phyloP scores from a whole-genome alignment of 2,329 filamentous ascomycete genomes.

The Zasmidium cellare region DNA sequence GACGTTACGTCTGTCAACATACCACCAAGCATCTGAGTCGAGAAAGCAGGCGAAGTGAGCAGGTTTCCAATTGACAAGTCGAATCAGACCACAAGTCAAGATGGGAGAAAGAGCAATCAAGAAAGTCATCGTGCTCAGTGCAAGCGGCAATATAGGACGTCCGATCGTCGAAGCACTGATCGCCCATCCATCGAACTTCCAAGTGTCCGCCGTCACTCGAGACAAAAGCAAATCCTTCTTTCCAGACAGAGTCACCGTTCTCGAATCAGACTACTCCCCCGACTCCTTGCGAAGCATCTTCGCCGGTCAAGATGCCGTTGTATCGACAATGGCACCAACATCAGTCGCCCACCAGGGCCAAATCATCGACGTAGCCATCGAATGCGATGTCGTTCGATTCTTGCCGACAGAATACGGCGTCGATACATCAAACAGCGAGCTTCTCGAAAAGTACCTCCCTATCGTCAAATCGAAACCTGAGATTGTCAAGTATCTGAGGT shows the following conservation, averaged over 20 bases:
- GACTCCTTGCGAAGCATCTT: background rate
- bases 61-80: too few species aligned
- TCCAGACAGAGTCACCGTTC: background rate
- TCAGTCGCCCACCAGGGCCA: background rate
- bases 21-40: too few species aligned
- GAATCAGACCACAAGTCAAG: background rate
- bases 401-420: background rate
- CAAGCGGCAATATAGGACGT: background rate
- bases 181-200: background rate
- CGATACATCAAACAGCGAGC: background rate
- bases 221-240: background rate
- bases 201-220: background rate
- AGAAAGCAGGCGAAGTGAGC: too few species aligned
- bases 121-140: background rate
- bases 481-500: background rate
- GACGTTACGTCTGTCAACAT: too few species aligned
- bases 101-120: background rate
- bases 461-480: background rate
- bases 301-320: background rate
- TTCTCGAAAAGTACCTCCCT: background rate
- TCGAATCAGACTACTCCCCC: constrained; percentile 1
- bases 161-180: background rate
- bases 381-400: background rate
- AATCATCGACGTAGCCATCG: background rate
- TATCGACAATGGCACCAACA: background rate